Conservation (phyloP, 768 basidiomycete genomes). For the Auricularia sp. region DNA sequence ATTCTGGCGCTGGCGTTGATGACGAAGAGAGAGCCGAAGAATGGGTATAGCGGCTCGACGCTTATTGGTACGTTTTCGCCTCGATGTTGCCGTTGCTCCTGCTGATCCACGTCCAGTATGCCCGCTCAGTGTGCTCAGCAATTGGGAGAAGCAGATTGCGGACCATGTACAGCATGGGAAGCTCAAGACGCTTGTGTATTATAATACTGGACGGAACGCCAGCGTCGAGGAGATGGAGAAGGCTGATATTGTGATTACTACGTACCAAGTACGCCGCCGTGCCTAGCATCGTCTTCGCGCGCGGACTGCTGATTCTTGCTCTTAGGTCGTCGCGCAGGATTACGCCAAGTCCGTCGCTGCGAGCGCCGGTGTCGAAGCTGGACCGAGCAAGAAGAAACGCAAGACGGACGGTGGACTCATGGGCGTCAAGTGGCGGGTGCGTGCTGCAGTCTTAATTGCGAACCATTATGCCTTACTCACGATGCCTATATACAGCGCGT, state of each 20-base stretch:
- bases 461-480: background rate
- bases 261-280: conserved; percentile 46
- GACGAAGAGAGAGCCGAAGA: conserved; percentile 48
- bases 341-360: background rate
- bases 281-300: background rate
- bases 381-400: conserved; percentile 49
- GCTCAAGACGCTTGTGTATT: conserved; percentile 55
- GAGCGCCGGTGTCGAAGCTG: conserved; percentile 8
- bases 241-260: conserved; percentile 75
- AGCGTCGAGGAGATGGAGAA: conserved; percentile 48
- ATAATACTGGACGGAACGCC: conserved; percentile 56
- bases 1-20: conserved; percentile 75
- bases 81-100: background rate
- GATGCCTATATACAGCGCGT: conserved; percentile 40
- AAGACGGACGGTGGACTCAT: conserved; percentile 52
- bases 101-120: conserved; percentile 39
- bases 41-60: conserved; percentile 40
- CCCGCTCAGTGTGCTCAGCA: conserved; percentile 76
- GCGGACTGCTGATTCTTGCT: conserved; percentile 30
- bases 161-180: conserved; percentile 55
- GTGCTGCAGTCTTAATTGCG: conserved; percentile 1
- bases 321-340: background rate
- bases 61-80: conserved; percentile 52
- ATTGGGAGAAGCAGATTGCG: conserved; percentile 77
- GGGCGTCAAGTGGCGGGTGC: conserved; percentile 72